These are phyloP conservation scores for Tetragonia tetragonoides DNA, from an alignment of 148 eudicot genomes.

Conservation along the genomic window DNA sequence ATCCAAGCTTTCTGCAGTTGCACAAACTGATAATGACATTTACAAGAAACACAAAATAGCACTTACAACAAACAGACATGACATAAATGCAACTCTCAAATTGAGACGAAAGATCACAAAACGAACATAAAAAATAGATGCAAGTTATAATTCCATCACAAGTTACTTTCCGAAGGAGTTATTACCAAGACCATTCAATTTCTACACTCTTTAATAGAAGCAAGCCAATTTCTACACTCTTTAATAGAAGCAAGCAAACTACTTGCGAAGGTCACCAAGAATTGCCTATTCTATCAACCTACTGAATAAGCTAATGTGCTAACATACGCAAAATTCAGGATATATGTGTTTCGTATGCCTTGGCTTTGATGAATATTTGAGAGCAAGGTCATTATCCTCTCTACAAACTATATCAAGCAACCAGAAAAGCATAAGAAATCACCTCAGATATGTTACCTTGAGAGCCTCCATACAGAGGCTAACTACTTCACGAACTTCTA, in stretches of 20 bases:
- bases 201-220: no score
- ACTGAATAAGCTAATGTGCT: no score
- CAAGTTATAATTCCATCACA: background rate
- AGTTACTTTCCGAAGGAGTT: no score
- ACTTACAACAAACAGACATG: background rate
- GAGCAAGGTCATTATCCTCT: no score
- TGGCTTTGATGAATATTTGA: no score
- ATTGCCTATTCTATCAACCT: no score
- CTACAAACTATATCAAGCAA: no score
- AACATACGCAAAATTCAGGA: no score
- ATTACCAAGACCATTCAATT: no score
- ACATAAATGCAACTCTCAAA: background rate
- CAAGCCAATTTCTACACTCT: background rate
- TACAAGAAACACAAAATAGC: background rate
- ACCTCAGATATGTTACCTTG: constrained; percentile 42
- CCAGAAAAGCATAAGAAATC: no score
- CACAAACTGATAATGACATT: background rate
- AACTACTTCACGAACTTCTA: constrained; percentile 93
- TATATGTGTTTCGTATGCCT: no score
- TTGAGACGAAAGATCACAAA: background rate
- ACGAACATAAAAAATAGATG: background rate
- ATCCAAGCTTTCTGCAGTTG: no score
- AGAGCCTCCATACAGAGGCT: constrained; percentile 90
- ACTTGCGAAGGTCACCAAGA: background rate
- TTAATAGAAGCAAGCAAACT: background rate